A percentile compares a stretch with the other conserved stretches of the same genome.
phyloP scores from a whole-genome alignment of 768 basidiomycete genomes.

The Mycena olivaceomarginata region DNA sequence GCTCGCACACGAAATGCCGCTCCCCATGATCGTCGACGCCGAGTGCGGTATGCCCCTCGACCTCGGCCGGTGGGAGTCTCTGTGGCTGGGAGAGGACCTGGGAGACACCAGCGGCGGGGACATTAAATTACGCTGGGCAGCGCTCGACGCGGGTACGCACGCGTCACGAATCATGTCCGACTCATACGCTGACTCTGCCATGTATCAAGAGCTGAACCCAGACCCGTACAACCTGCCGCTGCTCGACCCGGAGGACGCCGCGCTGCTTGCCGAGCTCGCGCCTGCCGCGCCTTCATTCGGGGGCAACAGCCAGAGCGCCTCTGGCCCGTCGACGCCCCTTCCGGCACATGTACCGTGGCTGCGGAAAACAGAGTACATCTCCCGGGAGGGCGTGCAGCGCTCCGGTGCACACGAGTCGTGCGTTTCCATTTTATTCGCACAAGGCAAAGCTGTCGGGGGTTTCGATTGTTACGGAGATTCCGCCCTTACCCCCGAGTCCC shows the following conservation, averaged over 20 bases:
- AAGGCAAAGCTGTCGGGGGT: too few relatives aligned
- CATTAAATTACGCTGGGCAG: conserved; percentile 28
- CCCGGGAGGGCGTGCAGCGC: conserved; percentile 71
- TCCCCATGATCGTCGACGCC: conserved; percentile 98
- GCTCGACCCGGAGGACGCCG: conserved; percentile 85
- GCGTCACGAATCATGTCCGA: neutral
- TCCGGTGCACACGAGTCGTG: conserved; percentile 73
- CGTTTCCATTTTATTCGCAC: conserved; percentile 45
- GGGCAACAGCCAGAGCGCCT: conserved; percentile 60
- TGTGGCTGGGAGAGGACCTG: conserved; percentile 86
- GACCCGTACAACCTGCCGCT: conserved; percentile 73
- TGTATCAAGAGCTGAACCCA: conserved; percentile 73
- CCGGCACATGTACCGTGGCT: conserved; percentile 90
- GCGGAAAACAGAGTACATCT: conserved; percentile 93
- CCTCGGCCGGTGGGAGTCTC: conserved; percentile 85
- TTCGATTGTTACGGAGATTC: too few relatives aligned
- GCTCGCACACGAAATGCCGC: conserved; percentile 85
- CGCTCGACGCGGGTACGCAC: conserved; percentile 36
- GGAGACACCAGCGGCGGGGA: conserved; percentile 73
- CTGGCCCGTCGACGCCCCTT: conserved; percentile 65
- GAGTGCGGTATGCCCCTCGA: conserved; percentile 98
- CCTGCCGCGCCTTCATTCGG: conserved; percentile 66
- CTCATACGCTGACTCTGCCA: neutral
- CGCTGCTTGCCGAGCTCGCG: conserved; percentile 83
- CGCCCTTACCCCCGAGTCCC: too few relatives aligned